These are phyloP conservation scores for Debaryomyces maramus DNA, from an alignment of 805 yeast species.

Conservation along the genomic window DNA sequence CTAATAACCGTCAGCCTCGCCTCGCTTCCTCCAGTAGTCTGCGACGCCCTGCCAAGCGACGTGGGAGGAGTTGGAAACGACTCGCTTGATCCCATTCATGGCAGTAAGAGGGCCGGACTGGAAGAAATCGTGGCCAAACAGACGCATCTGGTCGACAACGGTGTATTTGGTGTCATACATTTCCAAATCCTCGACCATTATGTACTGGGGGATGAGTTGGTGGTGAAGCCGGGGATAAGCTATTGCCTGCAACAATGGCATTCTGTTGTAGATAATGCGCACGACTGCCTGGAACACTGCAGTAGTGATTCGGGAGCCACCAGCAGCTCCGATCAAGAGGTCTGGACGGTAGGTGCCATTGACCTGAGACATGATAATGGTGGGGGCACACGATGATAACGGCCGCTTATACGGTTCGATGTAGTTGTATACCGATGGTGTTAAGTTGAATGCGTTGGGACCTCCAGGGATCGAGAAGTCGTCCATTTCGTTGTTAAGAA, in stretches of 20 bases:
- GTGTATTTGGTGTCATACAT: conserved; percentile 37
- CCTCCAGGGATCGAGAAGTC: conserved; percentile 78
- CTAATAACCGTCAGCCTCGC: conserved; percentile 66
- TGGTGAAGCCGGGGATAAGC: conserved; percentile 87
- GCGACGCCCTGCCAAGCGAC: conserved; percentile 68
- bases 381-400: conserved; percentile 78
- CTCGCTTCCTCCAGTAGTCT: conserved; percentile 89
- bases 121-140: conserved; percentile 29
- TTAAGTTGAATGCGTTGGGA: conserved; percentile 74
- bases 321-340: conserved; percentile 86
- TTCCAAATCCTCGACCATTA: conserved; percentile 59
- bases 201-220: conserved; percentile 74
- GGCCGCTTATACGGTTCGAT: conserved; percentile 80
- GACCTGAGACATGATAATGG: conserved; percentile 52
- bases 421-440: conserved; percentile 79
- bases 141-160: conserved; percentile 47
- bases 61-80: conserved; percentile 43
- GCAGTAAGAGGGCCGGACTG: conserved; percentile 41
- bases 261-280: conserved; percentile 56
- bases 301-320: conserved; percentile 86
- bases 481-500: conserved; percentile 91
- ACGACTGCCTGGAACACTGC: conserved; percentile 80
- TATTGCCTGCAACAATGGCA: conserved; percentile 64
- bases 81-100: conserved; percentile 50
- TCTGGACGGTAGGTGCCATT: conserved; percentile 43